Evolutionary conservation across 306 rosid genomes (phyloP), one percentile per base, ranked within the genome.

Genomic region (Mimosa pudica): DNA sequence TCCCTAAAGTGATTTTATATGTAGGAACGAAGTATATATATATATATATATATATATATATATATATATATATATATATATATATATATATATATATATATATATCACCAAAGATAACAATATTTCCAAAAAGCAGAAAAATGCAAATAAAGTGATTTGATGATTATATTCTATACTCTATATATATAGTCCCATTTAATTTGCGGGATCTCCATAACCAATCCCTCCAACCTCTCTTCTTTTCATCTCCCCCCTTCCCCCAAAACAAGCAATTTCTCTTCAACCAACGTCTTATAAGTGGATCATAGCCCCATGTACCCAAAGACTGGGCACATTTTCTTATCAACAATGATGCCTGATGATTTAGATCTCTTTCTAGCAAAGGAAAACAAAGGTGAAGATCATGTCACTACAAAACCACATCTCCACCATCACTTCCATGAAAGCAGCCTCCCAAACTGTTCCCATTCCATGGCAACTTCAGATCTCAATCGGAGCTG

Each of bases 321-420:
- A 45, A 42, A 76, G 52, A 33, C 52, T 30, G n/a, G 4, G 44
- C 38, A 61, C 46, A 78, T 20, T 7, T 68, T 24, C 48, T 45
- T 51, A 51, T 54, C 63, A 47, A 73, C n/a, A 24, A 24, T 24
- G 47, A 84, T 87, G 90, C 58, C 90, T 67, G 58, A 87, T 61
- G 82, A 76, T 79, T 63, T 65, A 20, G 71, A 70, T 14, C 11
- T 78, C 66, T 70, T 83, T 47, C 80, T 63, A 30, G 20, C 63
- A 44, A 83, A 86, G 66, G 80, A 78, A 14, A 67, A 36, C 8
- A 17, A 54, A 52, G 76, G 74, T 73, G 79, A 77, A 58, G 77
- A 75, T 38, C 42, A 38, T 2, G 33, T 33, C 5, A 62, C 33
- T 8, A 67, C 52, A 81, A 71, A 45, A n/a, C 61, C 58, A 57